phyloP scores from a whole-genome alignment of 495 filamentous ascomycete species.

The Penicillium cosmopolitanum region DNA sequence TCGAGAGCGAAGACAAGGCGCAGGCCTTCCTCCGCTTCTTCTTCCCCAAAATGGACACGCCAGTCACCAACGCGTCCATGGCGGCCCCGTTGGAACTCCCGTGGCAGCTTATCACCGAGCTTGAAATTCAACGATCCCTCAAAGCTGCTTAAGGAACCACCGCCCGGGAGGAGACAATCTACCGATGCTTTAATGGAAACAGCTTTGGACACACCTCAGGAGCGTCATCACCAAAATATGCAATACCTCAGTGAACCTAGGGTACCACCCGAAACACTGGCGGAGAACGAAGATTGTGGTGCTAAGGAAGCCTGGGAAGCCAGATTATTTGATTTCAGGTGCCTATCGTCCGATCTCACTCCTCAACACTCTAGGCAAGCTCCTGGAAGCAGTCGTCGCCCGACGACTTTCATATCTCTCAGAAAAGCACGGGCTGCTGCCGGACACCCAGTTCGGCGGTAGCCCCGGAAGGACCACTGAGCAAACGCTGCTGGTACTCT shows the following conservation, averaged over 20 bases:
- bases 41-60: conserved; percentile 29
- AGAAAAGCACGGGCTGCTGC: not conserved
- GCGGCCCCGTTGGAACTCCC: conserved; percentile 11
- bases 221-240: conserved; percentile 6
- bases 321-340: not conserved
- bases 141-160: conserved; percentile 23
- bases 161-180: conserved; percentile 29
- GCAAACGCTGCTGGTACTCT: conserved; percentile 9
- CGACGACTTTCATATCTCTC: too few species aligned
- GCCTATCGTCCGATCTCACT: too few species aligned
- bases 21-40: conserved; percentile 28
- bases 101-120: conserved; percentile 29
- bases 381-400: too few species aligned
- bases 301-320: conserved; percentile 28
- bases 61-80: not conserved
- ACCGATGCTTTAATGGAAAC: conserved; percentile 27
- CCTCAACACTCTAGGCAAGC: too few species aligned
- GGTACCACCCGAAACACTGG: conserved; percentile 26
- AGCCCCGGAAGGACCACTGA: not conserved
- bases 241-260: conserved; percentile 16
- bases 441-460: not conserved
- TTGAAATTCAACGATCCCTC: conserved; percentile 29
- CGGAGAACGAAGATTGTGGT: conserved; percentile 25
- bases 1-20: conserved; percentile 28
- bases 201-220: conserved; percentile 22